Percentiles rank a stretch among this genome's conserved stretches.
These are phyloP conservation scores for Candida yuanshanica DNA, from an alignment of 805 yeast genomes.

Conservation along the genomic window DNA sequence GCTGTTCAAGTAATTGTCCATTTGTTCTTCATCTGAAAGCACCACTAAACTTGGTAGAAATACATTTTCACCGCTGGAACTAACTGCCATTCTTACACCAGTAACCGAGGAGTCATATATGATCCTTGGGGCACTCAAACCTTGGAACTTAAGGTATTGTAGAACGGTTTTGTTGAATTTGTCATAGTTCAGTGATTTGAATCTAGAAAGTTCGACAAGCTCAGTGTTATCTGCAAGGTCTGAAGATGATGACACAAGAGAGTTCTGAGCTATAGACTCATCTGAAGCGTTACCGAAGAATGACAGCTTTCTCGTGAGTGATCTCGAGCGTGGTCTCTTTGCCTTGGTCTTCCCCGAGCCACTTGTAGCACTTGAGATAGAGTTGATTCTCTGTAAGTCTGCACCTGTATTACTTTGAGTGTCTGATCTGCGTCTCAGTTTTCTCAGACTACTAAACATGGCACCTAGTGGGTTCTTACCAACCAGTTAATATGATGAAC, in stretches of 20 bases:
- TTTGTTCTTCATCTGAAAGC: constrained; percentile 25
- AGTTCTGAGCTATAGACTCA: constrained; percentile 7
- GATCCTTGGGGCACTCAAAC: constrained; percentile 18
- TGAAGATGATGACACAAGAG: constrained; percentile 5
- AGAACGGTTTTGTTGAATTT: constrained; percentile 16
- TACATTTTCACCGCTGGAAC: constrained; percentile 29
- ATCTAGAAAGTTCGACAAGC: constrained; percentile 12
- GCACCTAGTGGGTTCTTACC: neutral
- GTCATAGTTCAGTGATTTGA: constrained; percentile 17
- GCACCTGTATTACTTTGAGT: constrained; percentile 1
- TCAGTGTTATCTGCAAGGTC: constrained; percentile 1
- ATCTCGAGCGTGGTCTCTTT: neutral
- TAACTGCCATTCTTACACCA: constrained; percentile 20
- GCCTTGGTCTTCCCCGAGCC: neutral
- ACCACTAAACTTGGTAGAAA: constrained; percentile 27
- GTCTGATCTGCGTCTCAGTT: constrained; percentile 7
- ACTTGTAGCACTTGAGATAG: constrained; percentile 1
- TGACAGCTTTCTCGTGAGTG: constrained; percentile 10
- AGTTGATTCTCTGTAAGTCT: neutral
- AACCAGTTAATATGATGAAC: neutral
- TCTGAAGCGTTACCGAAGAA: constrained; percentile 14
- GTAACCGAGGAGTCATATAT: constrained; percentile 6
- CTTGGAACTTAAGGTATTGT: constrained; percentile 16
- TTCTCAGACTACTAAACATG: neutral
- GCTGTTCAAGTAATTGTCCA: constrained; percentile 8